A percentile compares a stretch with the other conserved stretches of the same genome.
Evolutionary conservation across 2,329 filamentous ascomycete genomes (phyloP).

Genomic region (Alternaria gansuensis): DNA sequence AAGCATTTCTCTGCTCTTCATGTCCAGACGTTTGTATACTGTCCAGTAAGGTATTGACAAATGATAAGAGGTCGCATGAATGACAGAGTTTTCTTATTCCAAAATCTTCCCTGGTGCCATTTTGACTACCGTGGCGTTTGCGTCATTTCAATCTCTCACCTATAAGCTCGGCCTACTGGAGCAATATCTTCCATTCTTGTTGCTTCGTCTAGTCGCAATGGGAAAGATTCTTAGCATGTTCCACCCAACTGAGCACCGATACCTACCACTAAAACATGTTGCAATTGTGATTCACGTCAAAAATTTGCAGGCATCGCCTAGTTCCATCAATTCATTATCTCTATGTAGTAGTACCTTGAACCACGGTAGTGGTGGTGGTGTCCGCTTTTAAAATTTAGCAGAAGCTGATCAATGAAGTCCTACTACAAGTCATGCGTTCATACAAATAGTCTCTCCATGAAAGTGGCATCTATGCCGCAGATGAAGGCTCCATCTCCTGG

Average conservation of each 20-base stretch:
- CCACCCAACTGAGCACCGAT: not conserved
- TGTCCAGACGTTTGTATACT: no score
- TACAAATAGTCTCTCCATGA: not conserved
- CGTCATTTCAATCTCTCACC: not conserved
- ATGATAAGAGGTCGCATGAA: not conserved
- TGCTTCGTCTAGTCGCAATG: no score
- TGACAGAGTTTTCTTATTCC: no score
- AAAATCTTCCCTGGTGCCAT: not conserved
- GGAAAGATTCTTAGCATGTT: not conserved
- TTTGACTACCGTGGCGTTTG: not conserved
- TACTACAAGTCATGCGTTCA: not conserved
- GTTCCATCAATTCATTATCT: not conserved
- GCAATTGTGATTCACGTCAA: no score
- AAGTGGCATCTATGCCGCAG: not conserved
- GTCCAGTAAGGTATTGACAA: not conserved
- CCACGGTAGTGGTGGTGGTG: no score
- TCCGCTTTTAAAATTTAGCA: not conserved
- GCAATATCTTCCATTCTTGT: no score
- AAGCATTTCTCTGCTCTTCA: not conserved
- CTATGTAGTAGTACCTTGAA: not conserved
- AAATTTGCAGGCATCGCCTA: not conserved
- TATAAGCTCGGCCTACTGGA: no score
- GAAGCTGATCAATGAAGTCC: not conserved
- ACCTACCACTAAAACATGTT: no score
- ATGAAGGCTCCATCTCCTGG: conserved; percentile 47